phyloP scores from a whole-genome alignment of 345 rosid genomes.

The Geranium brycei region DNA sequence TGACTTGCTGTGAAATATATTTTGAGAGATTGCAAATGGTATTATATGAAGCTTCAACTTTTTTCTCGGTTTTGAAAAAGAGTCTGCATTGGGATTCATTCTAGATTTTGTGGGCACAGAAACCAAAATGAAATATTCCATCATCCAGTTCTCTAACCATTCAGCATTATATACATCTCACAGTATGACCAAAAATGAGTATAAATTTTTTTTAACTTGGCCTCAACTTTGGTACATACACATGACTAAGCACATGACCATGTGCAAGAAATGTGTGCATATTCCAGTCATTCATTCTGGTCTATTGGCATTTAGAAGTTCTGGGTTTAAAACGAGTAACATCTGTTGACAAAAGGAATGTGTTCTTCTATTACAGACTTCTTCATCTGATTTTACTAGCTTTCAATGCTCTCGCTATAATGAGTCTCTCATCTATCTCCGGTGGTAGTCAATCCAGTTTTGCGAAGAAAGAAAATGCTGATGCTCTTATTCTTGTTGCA shows the following conservation, averaged over 20 bases:
- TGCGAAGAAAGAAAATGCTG: constrained; percentile 48
- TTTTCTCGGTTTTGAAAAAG: neutral
- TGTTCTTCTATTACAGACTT: constrained; percentile 28
- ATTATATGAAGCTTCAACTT: neutral
- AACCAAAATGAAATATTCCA: too few relatives aligned
- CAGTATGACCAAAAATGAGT: neutral
- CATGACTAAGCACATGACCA: neutral
- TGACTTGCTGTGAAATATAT: neutral
- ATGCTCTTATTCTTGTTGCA: constrained; percentile 58
- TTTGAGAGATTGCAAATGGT: neutral
- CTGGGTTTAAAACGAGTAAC: neutral
- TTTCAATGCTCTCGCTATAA: constrained; percentile 46
- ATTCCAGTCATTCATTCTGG: neutral
- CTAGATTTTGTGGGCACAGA: too few relatives aligned
- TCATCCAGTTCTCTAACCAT: too few relatives aligned
- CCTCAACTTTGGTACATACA: neutral
- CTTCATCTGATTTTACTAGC: constrained; percentile 56
- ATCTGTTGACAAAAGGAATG: constrained; percentile 10
- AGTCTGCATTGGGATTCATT: neutral
- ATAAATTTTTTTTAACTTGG: neutral
- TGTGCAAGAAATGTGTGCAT: neutral
- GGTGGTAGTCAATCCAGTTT: constrained; percentile 39
- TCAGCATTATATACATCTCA: neutral
- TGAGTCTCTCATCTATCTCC: constrained; percentile 35
- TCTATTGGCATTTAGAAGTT: neutral